Base-by-base conservation (phyloP, 2,329 filamentous ascomycete genomes). In the Amauroascus niger region DNA sequence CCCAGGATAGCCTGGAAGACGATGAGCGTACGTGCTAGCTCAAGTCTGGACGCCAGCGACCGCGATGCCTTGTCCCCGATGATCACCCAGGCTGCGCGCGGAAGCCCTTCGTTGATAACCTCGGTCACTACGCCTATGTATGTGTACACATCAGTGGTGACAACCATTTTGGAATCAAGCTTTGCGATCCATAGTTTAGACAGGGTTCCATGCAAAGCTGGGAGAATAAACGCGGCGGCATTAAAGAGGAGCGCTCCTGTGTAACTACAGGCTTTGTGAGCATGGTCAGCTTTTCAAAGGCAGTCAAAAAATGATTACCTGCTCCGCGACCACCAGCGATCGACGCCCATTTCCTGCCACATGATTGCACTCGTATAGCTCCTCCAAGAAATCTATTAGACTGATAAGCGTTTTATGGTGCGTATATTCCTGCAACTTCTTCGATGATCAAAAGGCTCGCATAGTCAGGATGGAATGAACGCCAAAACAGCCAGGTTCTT, bases 91-190 rank as follows among this genome's bases (percentile, higher is more conserved):
- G 82, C 76, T 0, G 83, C 80, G 20, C 83, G 75, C 0, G 84
- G 84, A 0, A 88, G 77, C 0, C 84, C 84, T 64, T 88, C 84
- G 58, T 88, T 88, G 14, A 88, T 66, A 0, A 86, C 82, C 63
- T 88, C 81, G 1, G 77, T 79, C 0, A 87, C 73, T 0, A 81
- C 76, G 18, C 78, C 75, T 55, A 88, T 85, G 64, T 88, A 88
- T 0, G 82, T 87, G 65, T 84, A 86, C 0, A 76, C 71, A 55
- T 86, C 81, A 0, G 80, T 84, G 0, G 80, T 84, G 16, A 78
- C 80, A 1, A 86, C 79, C 57, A 79, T 71, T 1, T 74, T 78
- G 0, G 78, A 68, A 64, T 87, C 81, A 53, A 87, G 84, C 52
- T 79, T 77, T 1, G 83, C 82, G 1, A 88, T 77, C 84, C 83